These are phyloP conservation scores for Pachysandra terminalis DNA, from an alignment of 164 flowering plant species.

Conservation along the genomic window DNA sequence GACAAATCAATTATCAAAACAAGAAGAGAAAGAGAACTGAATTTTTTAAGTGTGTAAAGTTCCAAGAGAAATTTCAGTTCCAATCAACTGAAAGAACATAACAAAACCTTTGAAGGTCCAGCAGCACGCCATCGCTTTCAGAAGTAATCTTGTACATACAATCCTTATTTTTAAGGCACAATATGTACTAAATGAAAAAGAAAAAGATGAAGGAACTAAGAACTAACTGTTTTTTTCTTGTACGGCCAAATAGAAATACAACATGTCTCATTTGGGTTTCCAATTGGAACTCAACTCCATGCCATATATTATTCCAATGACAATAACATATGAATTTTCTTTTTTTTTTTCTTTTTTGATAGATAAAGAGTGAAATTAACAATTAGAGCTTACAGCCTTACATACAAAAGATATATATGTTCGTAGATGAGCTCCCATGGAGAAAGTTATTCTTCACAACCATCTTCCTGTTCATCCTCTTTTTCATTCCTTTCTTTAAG, in stretches of 20 bases:
- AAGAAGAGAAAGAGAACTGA: too few relatives aligned
- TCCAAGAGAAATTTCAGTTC: background rate
- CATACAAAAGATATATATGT: too few relatives aligned
- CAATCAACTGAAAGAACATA: constrained; percentile 1
- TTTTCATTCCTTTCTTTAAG: too few relatives aligned
- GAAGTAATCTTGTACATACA: constrained; percentile 55
- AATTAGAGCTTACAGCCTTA: too few relatives aligned
- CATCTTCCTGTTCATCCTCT: too few relatives aligned
- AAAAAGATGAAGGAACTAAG: background rate
- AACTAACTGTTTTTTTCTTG: background rate
- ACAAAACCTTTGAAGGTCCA: constrained; percentile 89
- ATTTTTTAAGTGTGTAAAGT: background rate
- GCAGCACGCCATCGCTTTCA: constrained; percentile 87
- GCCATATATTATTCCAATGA: too few relatives aligned
- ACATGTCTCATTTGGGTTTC: background rate
- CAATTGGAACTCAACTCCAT: background rate
- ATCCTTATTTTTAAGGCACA: background rate
- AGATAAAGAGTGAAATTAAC: too few relatives aligned
- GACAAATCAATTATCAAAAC: background rate
- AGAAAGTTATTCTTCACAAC: too few relatives aligned
- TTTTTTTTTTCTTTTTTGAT: too few relatives aligned
- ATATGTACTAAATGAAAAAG: background rate
- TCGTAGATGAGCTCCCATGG: too few relatives aligned
- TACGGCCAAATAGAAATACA: too few relatives aligned
- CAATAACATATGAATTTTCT: too few relatives aligned